Evolutionary conservation across 2,329 filamentous ascomycete species (phyloP).

Genomic region (Ophiocordyceps camponoti-leonardi): DNA sequence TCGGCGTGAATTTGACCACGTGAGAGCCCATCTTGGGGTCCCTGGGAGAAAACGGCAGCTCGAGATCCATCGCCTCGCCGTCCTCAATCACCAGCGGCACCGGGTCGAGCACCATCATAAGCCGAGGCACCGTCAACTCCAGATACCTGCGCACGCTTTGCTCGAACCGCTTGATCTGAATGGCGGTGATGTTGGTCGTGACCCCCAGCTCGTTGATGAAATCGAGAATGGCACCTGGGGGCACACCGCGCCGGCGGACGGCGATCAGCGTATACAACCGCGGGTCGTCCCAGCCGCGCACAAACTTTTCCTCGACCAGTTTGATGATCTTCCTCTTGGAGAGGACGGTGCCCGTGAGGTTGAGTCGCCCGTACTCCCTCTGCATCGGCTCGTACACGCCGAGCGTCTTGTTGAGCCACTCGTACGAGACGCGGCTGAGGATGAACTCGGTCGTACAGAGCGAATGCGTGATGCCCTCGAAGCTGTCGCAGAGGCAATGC

Average conservation of each 20-base stretch:
- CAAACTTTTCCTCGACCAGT: constrained; percentile 60
- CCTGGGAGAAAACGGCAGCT: constrained; percentile 71
- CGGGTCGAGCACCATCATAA: constrained; percentile 82
- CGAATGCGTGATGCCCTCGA: constrained; percentile 82
- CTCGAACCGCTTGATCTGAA: constrained; percentile 71
- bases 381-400: constrained; percentile 88
- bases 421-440: constrained; percentile 70
- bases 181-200: constrained; percentile 63
- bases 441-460: constrained; percentile 90
- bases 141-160: constrained; percentile 72
- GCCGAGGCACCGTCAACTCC: constrained; percentile 69
- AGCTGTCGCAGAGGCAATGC: constrained; percentile 80
- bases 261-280: constrained; percentile 76
- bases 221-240: constrained; percentile 71
- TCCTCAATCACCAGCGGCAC: constrained; percentile 71
- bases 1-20: constrained; percentile 49
- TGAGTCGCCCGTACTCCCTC: constrained; percentile 53
- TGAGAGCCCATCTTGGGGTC: constrained; percentile 49
- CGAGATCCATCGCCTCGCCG: constrained; percentile 41
- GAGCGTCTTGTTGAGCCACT: constrained; percentile 70
- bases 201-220: constrained; percentile 89
- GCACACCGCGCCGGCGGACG: constrained; percentile 68
- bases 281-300: constrained; percentile 83
- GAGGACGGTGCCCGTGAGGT: constrained; percentile 68
- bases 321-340: constrained; percentile 73